Conservation (phyloP, 2,329 filamentous ascomycete genomes). For the Lecanoromycetidae sp. region DNA sequence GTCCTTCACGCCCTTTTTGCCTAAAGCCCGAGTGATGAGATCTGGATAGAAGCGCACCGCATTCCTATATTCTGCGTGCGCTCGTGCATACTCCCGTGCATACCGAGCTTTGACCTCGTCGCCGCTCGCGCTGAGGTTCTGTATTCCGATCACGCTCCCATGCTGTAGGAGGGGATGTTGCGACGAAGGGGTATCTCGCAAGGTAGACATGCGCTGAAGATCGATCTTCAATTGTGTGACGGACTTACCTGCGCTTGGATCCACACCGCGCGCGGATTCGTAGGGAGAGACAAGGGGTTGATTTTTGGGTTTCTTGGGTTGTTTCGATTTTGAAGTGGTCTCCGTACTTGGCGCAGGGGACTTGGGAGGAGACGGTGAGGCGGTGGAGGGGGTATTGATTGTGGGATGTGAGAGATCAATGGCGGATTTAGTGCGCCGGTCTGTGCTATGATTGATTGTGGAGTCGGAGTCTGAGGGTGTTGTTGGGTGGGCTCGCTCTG, state of each 20-base stretch:
- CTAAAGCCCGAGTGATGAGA: background rate
- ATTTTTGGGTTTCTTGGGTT: slow-evolving; percentile 1
- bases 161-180: slow-evolving; percentile 9
- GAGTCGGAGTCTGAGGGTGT: slow-evolving; percentile 6
- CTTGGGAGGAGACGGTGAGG: slow-evolving; percentile 1
- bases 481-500: background rate
- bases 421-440: slow-evolving; percentile 16
- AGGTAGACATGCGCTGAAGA: slow-evolving; percentile 15
- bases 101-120: slow-evolving; percentile 8
- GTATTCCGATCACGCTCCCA: background rate
- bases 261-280: slow-evolving; percentile 16
- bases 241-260: slow-evolving; percentile 14
- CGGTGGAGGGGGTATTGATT: background rate
- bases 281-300: slow-evolving; percentile 11
- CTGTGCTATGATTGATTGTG: slow-evolving; percentile 5
- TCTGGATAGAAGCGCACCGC: slow-evolving; percentile 9
- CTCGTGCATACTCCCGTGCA: slow-evolving; percentile 8
- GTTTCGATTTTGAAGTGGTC: background rate
- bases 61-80: slow-evolving; percentile 11
- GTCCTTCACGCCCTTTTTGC: slow-evolving; percentile 1
- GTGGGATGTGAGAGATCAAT: slow-evolving; percentile 13
- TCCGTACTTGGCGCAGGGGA: background rate
- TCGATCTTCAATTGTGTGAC: slow-evolving; percentile 17
- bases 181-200: slow-evolving; percentile 10
- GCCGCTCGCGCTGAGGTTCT: slow-evolving; percentile 7